Evolutionary conservation across 371 early-diverging fungal species (phyloP), one percentile per base, ranked within the genome.

Genomic region (Saksenaea oblongispora): DNA sequence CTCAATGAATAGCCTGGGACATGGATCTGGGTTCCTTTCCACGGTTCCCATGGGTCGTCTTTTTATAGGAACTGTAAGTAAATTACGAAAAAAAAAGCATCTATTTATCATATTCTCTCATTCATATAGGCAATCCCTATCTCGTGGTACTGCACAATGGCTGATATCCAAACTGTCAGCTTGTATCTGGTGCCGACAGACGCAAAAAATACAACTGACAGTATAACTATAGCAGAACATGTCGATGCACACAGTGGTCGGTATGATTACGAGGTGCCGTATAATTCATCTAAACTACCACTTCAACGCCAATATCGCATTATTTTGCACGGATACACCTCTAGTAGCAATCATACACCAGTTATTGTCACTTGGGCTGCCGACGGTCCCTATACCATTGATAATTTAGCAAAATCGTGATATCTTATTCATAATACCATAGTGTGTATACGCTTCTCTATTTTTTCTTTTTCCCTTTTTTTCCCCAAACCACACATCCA

Each of bases 301-400:
- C 18, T 8, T 17, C 42, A 34, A 7, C 56, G 57, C 5, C 42
- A 51, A 17, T 63, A 53, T 44, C 42, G 63, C 41, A 57, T 63
- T 22, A 8, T 63, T 15, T 31, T 58, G 58, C 53, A 58, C 17
- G 63, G 63, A 41, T 58, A 58, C 24, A 27, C 58, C 24, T 17
- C 51, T 47, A 18, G 34, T 28, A 57, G 36, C 15, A 35, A 44
- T 26, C 56, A 28, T 24, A 28, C 39, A 17, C 51, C 63, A 9
- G 24, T 42, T 11, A 11, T 62, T 47, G 22, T 63, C 7, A 44
- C 63, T 11, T 63, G 63, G 63, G 63, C 58, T 3, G 57, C 57
- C 2, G 63, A 63, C 34, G 63, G 63, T 13, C 63, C 63, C 15
- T 63, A 63, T 35, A 47, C 41, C 56, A 51, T 63, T 47, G 31